These are phyloP conservation scores for Discostella stelligeroides DNA, from an alignment of 108 stramenopile species.

Conservation along the genomic window DNA sequence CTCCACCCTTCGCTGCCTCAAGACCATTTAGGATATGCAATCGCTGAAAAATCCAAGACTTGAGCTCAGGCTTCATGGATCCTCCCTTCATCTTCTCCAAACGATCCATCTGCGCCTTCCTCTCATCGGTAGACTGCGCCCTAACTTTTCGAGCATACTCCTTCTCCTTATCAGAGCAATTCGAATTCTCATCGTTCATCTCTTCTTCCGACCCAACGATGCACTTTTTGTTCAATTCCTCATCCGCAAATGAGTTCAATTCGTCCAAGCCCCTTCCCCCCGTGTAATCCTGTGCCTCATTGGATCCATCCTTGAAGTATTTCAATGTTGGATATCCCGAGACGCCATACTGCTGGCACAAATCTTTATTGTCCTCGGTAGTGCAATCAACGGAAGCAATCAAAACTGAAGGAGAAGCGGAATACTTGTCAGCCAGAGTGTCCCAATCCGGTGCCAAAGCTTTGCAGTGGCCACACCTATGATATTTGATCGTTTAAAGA, in stretches of 20 bases:
- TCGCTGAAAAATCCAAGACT: conserved; percentile 49
- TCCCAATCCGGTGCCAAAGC: conserved; percentile 75
- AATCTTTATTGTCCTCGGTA: conserved; percentile 43
- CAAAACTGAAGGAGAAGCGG: conserved; percentile 67
- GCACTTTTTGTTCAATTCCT: conserved; percentile 68
- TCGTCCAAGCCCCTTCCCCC: conserved; percentile 66
- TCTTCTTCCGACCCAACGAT: conserved; percentile 48
- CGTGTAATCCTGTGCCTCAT: conserved; percentile 56
- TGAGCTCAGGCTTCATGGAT: conserved; percentile 56
- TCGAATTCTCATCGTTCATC: conserved; percentile 35
- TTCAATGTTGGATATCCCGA: conserved; percentile 55
- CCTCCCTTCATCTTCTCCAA: conserved; percentile 49
- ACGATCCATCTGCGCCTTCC: conserved; percentile 40
- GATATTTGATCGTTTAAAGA: too few relatives aligned
- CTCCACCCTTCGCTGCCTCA: conserved; percentile 12
- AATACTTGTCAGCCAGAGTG: conserved; percentile 64
- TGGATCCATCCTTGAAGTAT: conserved; percentile 67
- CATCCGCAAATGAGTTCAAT: conserved; percentile 57
- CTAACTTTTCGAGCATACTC: conserved; percentile 46
- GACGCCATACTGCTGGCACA: conserved; percentile 61
- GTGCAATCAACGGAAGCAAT: conserved; percentile 79
- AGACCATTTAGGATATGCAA: conserved; percentile 43
- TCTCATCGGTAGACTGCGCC: conserved; percentile 37
- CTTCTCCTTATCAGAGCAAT: conserved; percentile 52
- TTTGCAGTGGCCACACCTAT: conserved; percentile 82